Conservation (phyloP, 257 asterid genomes). For the Fraxinus cuspidata region DNA sequence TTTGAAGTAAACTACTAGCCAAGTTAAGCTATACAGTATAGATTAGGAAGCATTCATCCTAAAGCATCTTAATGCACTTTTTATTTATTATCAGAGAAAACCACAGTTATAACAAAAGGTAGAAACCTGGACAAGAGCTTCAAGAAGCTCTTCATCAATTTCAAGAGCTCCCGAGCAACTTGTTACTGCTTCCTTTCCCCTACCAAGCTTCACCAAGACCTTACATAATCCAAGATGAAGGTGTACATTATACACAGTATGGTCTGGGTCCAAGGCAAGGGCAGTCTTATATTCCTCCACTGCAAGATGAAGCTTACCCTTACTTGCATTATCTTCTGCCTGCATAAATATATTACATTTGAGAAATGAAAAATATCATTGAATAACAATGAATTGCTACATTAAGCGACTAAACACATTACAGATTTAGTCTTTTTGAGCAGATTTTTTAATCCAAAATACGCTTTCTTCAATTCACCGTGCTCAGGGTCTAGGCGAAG, state of each 20-base stretch:
- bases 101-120: constrained; percentile 4
- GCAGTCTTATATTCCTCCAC: constrained; percentile 86
- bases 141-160: constrained; percentile 72
- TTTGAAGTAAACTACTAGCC: background rate
- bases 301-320: constrained; percentile 83
- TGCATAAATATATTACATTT: constrained; percentile 35
- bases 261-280: constrained; percentile 79
- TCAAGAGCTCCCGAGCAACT: constrained; percentile 83
- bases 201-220: constrained; percentile 84
- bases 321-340: constrained; percentile 90
- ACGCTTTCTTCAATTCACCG: constrained; percentile 81
- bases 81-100: background rate
- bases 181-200: constrained; percentile 81
- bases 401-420: constrained; percentile 12
- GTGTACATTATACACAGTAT: constrained; percentile 68
- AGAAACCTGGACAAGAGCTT: constrained; percentile 84
- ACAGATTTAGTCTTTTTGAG: constrained; percentile 90
- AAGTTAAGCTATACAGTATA: background rate
- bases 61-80: background rate
- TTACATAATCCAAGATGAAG: constrained; percentile 89
- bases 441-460: constrained; percentile 82
- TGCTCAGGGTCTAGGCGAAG: constrained; percentile 95
- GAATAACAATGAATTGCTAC: background rate
- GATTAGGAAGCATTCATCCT: background rate
- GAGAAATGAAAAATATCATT: background rate